These are phyloP conservation scores for Raffaelea ambrosiae DNA, from an alignment of 2,329 filamentous ascomycete species.

Conservation along the genomic window DNA sequence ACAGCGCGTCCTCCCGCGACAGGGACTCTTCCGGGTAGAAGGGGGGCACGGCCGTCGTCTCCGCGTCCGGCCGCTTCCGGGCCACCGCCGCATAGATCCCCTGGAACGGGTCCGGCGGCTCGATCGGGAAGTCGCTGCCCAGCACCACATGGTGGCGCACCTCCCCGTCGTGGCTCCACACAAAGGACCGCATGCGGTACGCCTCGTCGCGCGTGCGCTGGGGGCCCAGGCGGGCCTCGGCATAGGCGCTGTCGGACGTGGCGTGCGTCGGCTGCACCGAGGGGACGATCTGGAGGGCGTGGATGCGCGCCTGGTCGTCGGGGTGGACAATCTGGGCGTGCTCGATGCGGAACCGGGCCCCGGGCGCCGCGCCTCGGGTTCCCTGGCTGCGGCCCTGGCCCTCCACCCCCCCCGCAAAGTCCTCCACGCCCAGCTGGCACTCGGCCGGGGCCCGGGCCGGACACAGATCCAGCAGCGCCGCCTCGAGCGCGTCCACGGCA, in stretches of 20 bases:
- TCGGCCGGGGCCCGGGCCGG: slow-evolving; percentile 28
- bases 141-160: slow-evolving; percentile 29
- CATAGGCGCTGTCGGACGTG: slow-evolving; percentile 63
- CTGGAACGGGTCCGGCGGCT: slow-evolving; percentile 58
- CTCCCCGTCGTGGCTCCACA: slow-evolving; percentile 33
- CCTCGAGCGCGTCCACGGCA: slow-evolving; percentile 54
- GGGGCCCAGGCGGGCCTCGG: slow-evolving; percentile 48
- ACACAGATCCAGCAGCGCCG: slow-evolving; percentile 46
- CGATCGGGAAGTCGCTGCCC: slow-evolving; percentile 65
- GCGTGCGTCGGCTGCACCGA: slow-evolving; percentile 66
- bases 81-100: slow-evolving; percentile 62
- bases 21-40: slow-evolving; percentile 55
- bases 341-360: slow-evolving; percentile 59
- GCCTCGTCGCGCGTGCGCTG: slow-evolving; percentile 46
- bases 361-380: too few species aligned
- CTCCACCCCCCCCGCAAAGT: too few species aligned
- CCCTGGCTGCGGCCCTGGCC: too few species aligned
- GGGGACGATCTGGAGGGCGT: slow-evolving; percentile 51
- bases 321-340: slow-evolving; percentile 64
- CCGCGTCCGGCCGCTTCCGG: slow-evolving; percentile 48
- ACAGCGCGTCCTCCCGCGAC: slow-evolving; percentile 48
- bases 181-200: slow-evolving; percentile 57
- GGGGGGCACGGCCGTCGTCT: slow-evolving; percentile 37
- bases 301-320: slow-evolving; percentile 52
- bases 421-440: too few species aligned